These are phyloP conservation scores for Schizochytrium sp. DNA, from an alignment of 108 stramenopile genomes.

Conservation along the genomic window DNA sequence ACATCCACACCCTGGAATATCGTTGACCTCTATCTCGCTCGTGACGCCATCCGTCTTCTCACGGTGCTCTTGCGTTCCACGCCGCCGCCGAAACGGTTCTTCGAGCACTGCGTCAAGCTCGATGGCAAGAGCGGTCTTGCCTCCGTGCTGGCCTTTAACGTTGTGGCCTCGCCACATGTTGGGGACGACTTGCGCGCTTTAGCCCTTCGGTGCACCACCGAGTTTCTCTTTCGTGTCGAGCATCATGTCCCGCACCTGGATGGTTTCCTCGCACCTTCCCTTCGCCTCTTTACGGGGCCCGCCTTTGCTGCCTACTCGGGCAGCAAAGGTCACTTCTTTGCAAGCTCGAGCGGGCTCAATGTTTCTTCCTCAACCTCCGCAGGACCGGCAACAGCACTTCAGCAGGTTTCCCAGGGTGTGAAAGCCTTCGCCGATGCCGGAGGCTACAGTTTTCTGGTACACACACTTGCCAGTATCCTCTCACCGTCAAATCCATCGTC, in stretches of 20 bases:
- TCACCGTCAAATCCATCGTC: neutral
- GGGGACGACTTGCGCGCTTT: neutral
- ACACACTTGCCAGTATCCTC: neutral
- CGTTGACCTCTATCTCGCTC: neutral
- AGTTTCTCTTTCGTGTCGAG: neutral
- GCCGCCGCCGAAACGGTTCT: neutral
- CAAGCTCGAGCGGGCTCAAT: too few species aligned
- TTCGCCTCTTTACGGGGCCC: neutral
- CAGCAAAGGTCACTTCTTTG: too few species aligned
- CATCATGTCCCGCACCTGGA: neutral
- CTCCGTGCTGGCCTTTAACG: neutral
- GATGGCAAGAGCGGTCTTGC: neutral
- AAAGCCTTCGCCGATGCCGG: constrained; percentile 1
- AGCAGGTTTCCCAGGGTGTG: neutral
- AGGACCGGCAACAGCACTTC: neutral
- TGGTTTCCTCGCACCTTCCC: neutral
- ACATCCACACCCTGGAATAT: neutral
- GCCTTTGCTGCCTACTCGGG: neutral
- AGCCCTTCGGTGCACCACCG: neutral
- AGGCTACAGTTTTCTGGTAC: neutral
- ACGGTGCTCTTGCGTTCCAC: neutral
- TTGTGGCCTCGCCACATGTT: neutral
- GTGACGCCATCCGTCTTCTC: constrained; percentile 1
- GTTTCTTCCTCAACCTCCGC: neutral
- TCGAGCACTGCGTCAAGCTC: neutral